Percentiles rank a stretch among this genome's conserved stretches.
Conservation (phyloP, 2,329 filamentous ascomycete species). For the Verticillium longisporum region DNA sequence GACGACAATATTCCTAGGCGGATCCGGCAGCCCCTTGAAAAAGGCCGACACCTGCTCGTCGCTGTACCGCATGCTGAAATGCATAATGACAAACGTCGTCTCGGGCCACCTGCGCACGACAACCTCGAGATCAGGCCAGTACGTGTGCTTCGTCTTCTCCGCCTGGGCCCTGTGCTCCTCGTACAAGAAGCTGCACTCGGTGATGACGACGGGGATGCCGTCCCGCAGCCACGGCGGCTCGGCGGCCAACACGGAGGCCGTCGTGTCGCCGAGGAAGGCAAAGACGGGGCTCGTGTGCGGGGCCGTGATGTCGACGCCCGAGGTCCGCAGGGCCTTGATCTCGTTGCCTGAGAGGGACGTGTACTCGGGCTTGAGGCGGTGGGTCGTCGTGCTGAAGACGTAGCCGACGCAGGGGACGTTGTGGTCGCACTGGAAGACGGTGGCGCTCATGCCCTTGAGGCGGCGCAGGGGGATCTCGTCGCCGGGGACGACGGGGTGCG, state of each 20-base stretch:
- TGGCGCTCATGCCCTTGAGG: conserved; percentile 28
- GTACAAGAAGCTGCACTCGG: conserved; percentile 40
- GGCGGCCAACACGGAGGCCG: conserved; percentile 28
- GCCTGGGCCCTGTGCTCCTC: conserved; percentile 36
- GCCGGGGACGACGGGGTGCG: conserved; percentile 26
- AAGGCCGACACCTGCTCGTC: conserved; percentile 32
- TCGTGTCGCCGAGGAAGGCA: conserved; percentile 42
- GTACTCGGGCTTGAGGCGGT: conserved; percentile 31
- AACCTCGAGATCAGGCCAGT: conserved; percentile 37
- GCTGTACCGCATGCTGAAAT: conserved; percentile 37
- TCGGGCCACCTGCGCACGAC: conserved; percentile 33
- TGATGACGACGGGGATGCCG: conserved; percentile 37
- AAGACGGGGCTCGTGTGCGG: conserved; percentile 32
- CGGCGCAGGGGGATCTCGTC: conserved; percentile 28
- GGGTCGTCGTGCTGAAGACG: conserved; percentile 32
- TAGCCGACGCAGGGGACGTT: conserved; percentile 40
- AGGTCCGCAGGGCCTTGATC: conserved; percentile 28
- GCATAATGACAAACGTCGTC: conserved; percentile 38
- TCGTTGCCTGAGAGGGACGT: conserved; percentile 24
- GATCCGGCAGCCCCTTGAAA: conserved; percentile 30
- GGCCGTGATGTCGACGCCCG: conserved; percentile 31
- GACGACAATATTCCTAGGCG: conserved; percentile 35
- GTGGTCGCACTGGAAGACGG: conserved; percentile 38
- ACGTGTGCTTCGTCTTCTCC: conserved; percentile 38
- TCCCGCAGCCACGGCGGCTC: conserved; percentile 31